A percentile compares a stretch with the other conserved stretches of the same genome.
Evolutionary conservation across 805 yeast species (phyloP).

Genomic region (Hanseniaspora occidentalis): DNA sequence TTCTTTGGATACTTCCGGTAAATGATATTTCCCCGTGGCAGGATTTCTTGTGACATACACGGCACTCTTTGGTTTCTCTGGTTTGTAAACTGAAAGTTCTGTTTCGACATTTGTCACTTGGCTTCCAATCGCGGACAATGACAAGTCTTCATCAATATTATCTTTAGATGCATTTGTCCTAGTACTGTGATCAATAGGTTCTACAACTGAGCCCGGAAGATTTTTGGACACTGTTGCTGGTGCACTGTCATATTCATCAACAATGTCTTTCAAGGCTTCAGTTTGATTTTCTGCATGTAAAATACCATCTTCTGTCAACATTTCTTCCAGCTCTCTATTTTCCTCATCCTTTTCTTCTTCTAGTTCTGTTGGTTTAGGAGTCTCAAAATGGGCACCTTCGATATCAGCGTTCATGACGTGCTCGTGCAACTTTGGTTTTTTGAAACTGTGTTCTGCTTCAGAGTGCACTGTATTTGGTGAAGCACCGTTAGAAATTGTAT

Average conservation of each 20-base stretch:
- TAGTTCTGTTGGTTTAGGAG: neutral
- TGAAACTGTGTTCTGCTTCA: conserved; percentile 2
- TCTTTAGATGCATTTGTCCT: conserved; percentile 26
- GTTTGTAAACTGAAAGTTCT: too few species aligned
- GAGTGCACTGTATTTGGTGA: too few species aligned
- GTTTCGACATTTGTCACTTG: too few species aligned
- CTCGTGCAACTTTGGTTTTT: neutral
- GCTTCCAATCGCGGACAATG: too few species aligned
- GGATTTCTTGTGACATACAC: conserved; percentile 18
- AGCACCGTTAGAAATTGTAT: too few species aligned
- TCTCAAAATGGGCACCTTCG: neutral
- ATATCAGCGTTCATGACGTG: neutral
- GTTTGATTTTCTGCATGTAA: conserved; percentile 6
- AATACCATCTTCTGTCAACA: conserved; percentile 5
- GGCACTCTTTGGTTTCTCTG: conserved; percentile 9
- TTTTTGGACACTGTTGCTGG: conserved; percentile 35
- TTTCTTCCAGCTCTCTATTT: neutral
- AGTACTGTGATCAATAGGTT: conserved; percentile 56
- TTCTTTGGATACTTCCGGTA: conserved; percentile 30
- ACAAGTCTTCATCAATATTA: conserved; percentile 11
- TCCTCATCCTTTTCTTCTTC: neutral
- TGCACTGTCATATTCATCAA: conserved; percentile 11
- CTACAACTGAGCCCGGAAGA: conserved; percentile 9
- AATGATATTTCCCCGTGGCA: conserved; percentile 20
- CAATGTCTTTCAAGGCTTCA: conserved; percentile 4